phyloP scores from a whole-genome alignment of 441 rosid genomes.

The Metrosideros polymorpha region DNA sequence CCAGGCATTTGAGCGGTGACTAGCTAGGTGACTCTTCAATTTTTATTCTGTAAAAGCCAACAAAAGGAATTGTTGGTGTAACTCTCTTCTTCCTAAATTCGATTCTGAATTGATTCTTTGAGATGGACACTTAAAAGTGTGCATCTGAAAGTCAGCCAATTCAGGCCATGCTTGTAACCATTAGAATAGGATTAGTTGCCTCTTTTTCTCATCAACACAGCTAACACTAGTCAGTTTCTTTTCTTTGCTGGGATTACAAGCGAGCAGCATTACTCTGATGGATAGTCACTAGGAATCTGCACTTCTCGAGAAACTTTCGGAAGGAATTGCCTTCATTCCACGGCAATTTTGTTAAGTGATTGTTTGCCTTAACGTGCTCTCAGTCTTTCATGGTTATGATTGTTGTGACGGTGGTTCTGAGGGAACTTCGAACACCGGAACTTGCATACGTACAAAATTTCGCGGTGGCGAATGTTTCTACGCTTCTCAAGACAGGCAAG shows the following conservation, averaged over 20 bases:
- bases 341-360: neutral
- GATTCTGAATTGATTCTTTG: neutral
- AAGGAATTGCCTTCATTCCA: neutral
- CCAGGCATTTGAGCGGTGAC: neutral
- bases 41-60: neutral
- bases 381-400: neutral
- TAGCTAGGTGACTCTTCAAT: neutral
- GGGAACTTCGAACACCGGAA: neutral
- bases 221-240: neutral
- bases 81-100: neutral
- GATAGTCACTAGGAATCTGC: neutral
- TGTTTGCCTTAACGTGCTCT: neutral
- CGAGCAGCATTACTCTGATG: neutral
- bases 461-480: neutral
- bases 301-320: neutral
- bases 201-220: neutral
- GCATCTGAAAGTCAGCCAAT: neutral
- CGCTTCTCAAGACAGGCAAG: neutral
- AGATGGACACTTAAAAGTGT: neutral
- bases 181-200: neutral
- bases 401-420: neutral
- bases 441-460: neutral
- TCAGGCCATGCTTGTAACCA: neutral
- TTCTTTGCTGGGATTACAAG: neutral
- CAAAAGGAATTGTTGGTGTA: neutral